phyloP scores from a whole-genome alignment of 2,329 filamentous ascomycete species.

The Diaporthe sp. region DNA sequence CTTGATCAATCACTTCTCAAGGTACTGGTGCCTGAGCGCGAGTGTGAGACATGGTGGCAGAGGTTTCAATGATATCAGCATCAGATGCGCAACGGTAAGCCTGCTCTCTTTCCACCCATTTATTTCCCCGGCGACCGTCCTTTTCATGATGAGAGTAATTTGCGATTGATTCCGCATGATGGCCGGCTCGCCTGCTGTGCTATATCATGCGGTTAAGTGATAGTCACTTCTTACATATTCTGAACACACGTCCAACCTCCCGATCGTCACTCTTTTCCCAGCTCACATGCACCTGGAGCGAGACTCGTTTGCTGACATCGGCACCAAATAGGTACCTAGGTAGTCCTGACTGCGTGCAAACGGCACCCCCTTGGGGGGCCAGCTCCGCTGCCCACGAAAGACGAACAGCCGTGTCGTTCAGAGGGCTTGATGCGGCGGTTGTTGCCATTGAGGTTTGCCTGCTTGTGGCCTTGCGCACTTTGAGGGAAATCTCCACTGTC shows the following conservation, averaged over 20 bases:
- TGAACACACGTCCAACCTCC: constrained; percentile 66
- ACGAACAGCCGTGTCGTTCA: background rate
- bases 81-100: constrained; percentile 8
- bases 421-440: no score
- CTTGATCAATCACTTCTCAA: constrained; percentile 6
- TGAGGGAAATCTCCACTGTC: background rate
- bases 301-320: constrained; percentile 27
- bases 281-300: background rate
- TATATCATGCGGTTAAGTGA: constrained; percentile 84
- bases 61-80: background rate
- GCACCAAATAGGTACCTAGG: constrained; percentile 18
- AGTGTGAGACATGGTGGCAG: background rate
- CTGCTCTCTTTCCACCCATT: background rate
- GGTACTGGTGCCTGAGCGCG: background rate
- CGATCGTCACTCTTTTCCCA: constrained; percentile 10
- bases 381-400: no score
- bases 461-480: background rate
- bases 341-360: background rate
- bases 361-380: background rate
- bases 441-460: background rate
- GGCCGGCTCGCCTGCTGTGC: constrained; percentile 93
- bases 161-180: constrained; percentile 94
- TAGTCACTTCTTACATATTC: constrained; percentile 99
- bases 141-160: constrained; percentile 93
- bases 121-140: constrained; percentile 20